phyloP scores from a whole-genome alignment of 805 yeast genomes.

The Metschnikowia chrysomelidarum region DNA sequence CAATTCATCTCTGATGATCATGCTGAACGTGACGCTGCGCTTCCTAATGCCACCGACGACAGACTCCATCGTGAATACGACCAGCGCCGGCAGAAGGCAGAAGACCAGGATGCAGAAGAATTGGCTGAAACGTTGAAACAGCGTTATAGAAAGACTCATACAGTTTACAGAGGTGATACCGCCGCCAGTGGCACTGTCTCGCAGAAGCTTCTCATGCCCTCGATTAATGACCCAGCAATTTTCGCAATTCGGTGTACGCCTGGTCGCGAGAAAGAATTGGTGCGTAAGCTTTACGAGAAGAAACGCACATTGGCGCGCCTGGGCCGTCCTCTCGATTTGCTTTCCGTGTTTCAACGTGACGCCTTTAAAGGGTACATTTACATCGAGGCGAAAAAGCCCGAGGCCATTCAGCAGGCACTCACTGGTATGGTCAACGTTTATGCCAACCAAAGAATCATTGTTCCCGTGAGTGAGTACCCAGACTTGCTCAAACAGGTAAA shows the following conservation, averaged over 20 bases:
- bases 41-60: slow-evolving; percentile 43
- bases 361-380: slow-evolving; percentile 89
- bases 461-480: slow-evolving; percentile 94
- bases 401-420: slow-evolving; percentile 86
- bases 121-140: slow-evolving; percentile 90
- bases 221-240: slow-evolving; percentile 93
- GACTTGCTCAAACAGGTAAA: slow-evolving; percentile 87
- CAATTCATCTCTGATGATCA: slow-evolving; percentile 80
- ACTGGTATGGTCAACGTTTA: slow-evolving; percentile 89
- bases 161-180: slow-evolving; percentile 83
- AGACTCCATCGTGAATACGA: slow-evolving; percentile 90
- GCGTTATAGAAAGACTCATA: slow-evolving; percentile 83
- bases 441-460: slow-evolving; percentile 68
- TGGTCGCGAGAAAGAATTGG: slow-evolving; percentile 90
- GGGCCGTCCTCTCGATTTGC: slow-evolving; percentile 76
- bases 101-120: slow-evolving; percentile 92
- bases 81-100: slow-evolving; percentile 77
- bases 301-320: slow-evolving; percentile 74
- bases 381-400: slow-evolving; percentile 89
- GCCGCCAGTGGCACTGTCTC: slow-evolving; percentile 65
- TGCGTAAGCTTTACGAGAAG: slow-evolving; percentile 79
- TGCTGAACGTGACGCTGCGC: slow-evolving; percentile 49
- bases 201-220: slow-evolving; percentile 88
- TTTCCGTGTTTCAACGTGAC: slow-evolving; percentile 92
- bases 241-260: slow-evolving; percentile 95